Conservation (phyloP, 2,329 filamentous ascomycete species). For the Aspergillus pseudonomiae region DNA sequence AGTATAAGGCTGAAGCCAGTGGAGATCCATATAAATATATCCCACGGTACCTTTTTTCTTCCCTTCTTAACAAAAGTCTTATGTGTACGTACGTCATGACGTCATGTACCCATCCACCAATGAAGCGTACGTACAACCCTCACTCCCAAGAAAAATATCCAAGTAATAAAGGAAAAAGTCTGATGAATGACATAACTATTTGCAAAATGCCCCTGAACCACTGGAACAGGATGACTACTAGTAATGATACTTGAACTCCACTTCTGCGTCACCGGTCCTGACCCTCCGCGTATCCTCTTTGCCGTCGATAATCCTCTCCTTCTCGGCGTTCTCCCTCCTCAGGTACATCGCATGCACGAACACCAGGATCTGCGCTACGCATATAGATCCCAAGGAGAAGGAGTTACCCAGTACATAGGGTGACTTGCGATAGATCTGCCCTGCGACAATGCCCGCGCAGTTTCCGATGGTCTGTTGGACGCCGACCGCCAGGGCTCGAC, state of each 20-base stretch:
- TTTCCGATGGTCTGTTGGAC: slow-evolving; percentile 54
- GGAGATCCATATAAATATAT: not conserved
- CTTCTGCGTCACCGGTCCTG: slow-evolving; percentile 50
- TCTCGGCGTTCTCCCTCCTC: slow-evolving; percentile 43
- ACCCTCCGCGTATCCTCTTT: slow-evolving; percentile 50
- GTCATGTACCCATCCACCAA: not conserved
- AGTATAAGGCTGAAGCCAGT: not conserved
- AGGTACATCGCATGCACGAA: slow-evolving; percentile 48
- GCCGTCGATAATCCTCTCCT: slow-evolving; percentile 45
- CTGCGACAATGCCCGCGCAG: slow-evolving; percentile 52
- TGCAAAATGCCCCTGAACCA: not conserved
- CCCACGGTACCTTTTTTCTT: not conserved
- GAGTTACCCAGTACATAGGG: slow-evolving; percentile 42
- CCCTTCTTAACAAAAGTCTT: not conserved
- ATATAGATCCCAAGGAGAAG: slow-evolving; percentile 42
- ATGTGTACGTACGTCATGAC: not conserved
- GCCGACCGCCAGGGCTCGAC: slow-evolving; percentile 52
- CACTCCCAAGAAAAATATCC: not conserved
- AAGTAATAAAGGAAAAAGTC: not conserved
- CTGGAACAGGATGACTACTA: slow-evolving; percentile 10
- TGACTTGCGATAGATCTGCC: slow-evolving; percentile 47
- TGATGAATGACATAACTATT: not conserved
- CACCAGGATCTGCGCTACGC: slow-evolving; percentile 42
- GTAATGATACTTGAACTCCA: slow-evolving; percentile 54
- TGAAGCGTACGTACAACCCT: not conserved